Conservation (phyloP, 225 moss, liverwort and hornwort species). For the Pseudisothecium myosuroides region DNA sequence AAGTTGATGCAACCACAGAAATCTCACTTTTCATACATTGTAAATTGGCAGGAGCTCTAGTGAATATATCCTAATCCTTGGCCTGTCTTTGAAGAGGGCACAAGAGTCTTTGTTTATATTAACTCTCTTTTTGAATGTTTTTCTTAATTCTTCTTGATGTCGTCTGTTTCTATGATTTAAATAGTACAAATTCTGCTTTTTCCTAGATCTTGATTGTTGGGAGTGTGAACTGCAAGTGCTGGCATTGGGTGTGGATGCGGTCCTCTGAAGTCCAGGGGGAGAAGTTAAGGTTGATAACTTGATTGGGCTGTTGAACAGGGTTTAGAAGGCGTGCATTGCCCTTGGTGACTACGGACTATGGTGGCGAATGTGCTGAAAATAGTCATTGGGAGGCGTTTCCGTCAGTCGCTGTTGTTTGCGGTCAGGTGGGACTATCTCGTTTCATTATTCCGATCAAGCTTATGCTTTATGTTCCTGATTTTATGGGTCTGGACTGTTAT, state of each 20-base stretch:
- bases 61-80: background rate
- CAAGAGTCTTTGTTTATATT: background rate
- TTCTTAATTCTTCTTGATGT: background rate
- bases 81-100: background rate
- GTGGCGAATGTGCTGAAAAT: conserved; percentile 47
- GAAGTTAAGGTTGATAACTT: conserved; percentile 49
- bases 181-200: background rate
- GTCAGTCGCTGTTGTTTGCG: conserved; percentile 72
- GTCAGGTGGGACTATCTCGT: conserved; percentile 34
- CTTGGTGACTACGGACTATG: conserved; percentile 63
- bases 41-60: background rate
- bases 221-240: background rate
- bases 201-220: background rate
- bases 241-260: background rate
- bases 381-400: conserved; percentile 76
- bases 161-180: background rate
- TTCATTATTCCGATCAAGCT: background rate
- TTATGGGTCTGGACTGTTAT: background rate
- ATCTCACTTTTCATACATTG: background rate
- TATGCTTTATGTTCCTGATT: background rate
- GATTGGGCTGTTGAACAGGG: conserved; percentile 85
- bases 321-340: conserved; percentile 73
- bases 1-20: background rate
- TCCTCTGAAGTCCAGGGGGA: background rate
- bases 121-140: background rate